Conservation (phyloP, 2,329 filamentous ascomycete genomes). For the Aspergillus felis region DNA sequence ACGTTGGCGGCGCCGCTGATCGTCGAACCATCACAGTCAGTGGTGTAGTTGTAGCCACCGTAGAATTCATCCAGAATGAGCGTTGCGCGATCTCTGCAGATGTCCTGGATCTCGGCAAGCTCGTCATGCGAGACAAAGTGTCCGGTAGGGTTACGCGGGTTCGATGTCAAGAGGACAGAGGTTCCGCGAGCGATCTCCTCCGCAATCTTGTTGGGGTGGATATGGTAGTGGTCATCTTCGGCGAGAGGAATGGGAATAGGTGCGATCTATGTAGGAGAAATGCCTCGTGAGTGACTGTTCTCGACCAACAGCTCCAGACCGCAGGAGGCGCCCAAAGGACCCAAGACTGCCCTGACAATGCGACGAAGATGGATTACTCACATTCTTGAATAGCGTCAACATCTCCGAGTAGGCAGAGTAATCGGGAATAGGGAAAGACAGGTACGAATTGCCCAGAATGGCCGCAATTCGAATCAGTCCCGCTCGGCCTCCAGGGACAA, state of each 20-base stretch:
- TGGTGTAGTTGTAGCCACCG: slow-evolving; percentile 92
- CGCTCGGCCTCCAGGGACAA: slow-evolving; percentile 88
- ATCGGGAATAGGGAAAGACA: slow-evolving; percentile 91
- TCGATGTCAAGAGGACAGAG: slow-evolving; percentile 87
- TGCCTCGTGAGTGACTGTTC: not conserved
- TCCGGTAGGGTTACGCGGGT: slow-evolving; percentile 91
- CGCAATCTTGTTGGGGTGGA: slow-evolving; percentile 87
- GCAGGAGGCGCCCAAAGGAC: too few species aligned
- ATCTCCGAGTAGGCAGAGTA: slow-evolving; percentile 99
- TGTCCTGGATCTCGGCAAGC: slow-evolving; percentile 84
- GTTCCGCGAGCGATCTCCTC: slow-evolving; percentile 85
- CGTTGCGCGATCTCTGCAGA: slow-evolving; percentile 85
- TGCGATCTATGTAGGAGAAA: slow-evolving; percentile 59
- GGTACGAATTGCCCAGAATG: slow-evolving; percentile 84
- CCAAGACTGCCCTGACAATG: not conserved
- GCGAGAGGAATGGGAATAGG: slow-evolving; percentile 81
- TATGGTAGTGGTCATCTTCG: slow-evolving; percentile 84
- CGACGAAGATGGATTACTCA: slow-evolving; percentile 16
- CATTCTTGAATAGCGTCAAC: slow-evolving; percentile 88
- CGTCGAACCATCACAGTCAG: slow-evolving; percentile 82
- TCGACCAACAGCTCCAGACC: not conserved
- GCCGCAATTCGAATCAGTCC: slow-evolving; percentile 93
- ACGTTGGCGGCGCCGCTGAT: slow-evolving; percentile 88
- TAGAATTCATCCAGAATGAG: slow-evolving; percentile 98
- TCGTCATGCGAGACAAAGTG: slow-evolving; percentile 81